phyloP scores from a whole-genome alignment of 768 basidiomycete genomes.

The Rhodotorula toruloides region DNA sequence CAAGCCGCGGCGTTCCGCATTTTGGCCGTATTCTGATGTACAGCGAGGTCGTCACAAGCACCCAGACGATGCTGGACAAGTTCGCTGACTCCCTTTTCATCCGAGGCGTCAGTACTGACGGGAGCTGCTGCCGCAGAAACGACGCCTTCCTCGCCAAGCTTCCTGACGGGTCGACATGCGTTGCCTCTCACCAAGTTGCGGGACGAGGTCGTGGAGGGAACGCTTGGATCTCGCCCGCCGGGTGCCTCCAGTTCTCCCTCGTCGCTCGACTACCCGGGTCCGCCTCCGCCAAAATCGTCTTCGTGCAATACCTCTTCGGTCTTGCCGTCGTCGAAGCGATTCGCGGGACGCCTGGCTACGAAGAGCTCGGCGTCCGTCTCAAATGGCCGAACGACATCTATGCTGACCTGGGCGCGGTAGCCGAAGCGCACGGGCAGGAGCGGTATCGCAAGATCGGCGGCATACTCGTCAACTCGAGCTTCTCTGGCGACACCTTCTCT shows the following conservation, averaged over 20 bases:
- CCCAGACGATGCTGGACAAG: constrained; percentile 92
- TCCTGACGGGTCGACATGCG: constrained; percentile 69
- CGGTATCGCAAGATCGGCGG: constrained; percentile 76
- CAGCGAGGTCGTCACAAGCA: constrained; percentile 83
- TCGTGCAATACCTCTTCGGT: constrained; percentile 86
- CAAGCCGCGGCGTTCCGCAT: neutral
- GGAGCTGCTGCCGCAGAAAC: constrained; percentile 58
- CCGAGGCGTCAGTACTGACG: neutral
- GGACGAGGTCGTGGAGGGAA: constrained; percentile 86
- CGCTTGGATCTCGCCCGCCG: constrained; percentile 84
- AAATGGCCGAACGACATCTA: constrained; percentile 99
- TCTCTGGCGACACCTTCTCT: constrained; percentile 64
- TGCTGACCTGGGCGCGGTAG: constrained; percentile 50
- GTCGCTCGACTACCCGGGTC: constrained; percentile 59
- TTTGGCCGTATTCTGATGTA: constrained; percentile 56
- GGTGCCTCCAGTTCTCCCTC: constrained; percentile 79
- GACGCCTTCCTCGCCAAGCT: constrained; percentile 62
- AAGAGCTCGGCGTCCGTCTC: constrained; percentile 61
- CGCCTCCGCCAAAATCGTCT: constrained; percentile 68
- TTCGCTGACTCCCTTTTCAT: constrained; percentile 48
- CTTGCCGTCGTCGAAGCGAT: constrained; percentile 79
- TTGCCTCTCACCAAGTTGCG: constrained; percentile 79
- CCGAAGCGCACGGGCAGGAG: constrained; percentile 45
- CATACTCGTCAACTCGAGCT: constrained; percentile 81
- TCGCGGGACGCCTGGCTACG: constrained; percentile 51